Base-by-base conservation (phyloP, 2,329 filamentous ascomycete species). In the Botryosphaeria dothidea region DNA sequence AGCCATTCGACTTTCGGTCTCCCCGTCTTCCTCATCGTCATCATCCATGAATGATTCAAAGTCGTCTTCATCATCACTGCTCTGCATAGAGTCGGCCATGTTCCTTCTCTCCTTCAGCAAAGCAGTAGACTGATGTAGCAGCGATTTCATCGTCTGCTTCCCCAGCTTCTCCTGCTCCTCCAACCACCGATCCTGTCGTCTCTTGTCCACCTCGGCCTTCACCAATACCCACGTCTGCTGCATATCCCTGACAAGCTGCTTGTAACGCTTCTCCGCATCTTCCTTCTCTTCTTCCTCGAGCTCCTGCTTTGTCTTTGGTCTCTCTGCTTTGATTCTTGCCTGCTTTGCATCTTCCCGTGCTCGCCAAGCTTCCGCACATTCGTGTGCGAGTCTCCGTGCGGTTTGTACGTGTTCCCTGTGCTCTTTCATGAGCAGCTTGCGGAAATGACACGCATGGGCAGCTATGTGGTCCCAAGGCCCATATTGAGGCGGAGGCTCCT, bases 401-500 rank as follows among this genome's bases (percentile, higher is more conserved):
- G 85, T 83, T n/a, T 86, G 83, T 38, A 87, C 87, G 77, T 98
- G 94, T 13, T 89, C 85, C 68, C 87, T 86, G 70, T 93, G 91
- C 75, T 99, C 95, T 65, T 88, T 86, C 2, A 89, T 79, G 80
- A 98, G 86, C 38, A 98, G 83, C 71, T 88, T 91, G 54, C 92
- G 88, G 70, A 98, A 94, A 70, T 93, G 90, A 13, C 90, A 74
- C 66, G 91, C 89, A 67, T 96, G 93, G 52, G 89, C 89, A 51
- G 91, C 83, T 62, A 98, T 84, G 74, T 98, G 92, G 72, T 98
- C 93, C 73, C 88, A 86, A 70, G 96, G 93, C n/a, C 90, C 88
- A 82, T 92, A 98, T 72, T 95, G 92, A 61, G 86, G 84, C 0
- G 88, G 86, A 0, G 91, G 91, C 71, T 96, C 91, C 65, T 92